These are phyloP conservation scores for Ceratocystiopsis sp. DNA, from an alignment of 2,329 filamentous ascomycete genomes.

Conservation along the genomic window DNA sequence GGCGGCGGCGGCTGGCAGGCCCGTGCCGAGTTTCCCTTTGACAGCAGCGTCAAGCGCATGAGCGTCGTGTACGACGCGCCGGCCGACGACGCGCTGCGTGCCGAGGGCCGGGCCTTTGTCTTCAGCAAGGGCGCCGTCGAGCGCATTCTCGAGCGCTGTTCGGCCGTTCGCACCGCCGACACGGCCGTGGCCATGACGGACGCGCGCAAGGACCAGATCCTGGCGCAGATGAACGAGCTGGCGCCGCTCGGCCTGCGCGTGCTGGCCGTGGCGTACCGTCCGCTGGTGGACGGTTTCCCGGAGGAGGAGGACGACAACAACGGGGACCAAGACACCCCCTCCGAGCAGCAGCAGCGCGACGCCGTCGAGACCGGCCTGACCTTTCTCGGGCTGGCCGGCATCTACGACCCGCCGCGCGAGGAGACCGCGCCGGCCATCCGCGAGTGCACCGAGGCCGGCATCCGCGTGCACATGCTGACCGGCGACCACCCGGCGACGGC, in stretches of 20 bases:
- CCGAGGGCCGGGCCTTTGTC: slow-evolving; percentile 25
- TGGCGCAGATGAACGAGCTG: slow-evolving; percentile 38
- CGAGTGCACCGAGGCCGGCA: slow-evolving; percentile 55
- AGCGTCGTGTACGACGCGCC: slow-evolving; percentile 51
- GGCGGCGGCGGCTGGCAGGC: slow-evolving; percentile 41
- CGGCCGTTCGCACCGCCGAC: slow-evolving; percentile 25
- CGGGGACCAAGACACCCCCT: slow-evolving; percentile 1
- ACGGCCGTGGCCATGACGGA: slow-evolving; percentile 27
- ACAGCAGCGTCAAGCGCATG: slow-evolving; percentile 65
- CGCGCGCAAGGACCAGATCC: slow-evolving; percentile 30
- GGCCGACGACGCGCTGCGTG: slow-evolving; percentile 13
- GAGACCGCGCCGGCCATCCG: slow-evolving; percentile 60
- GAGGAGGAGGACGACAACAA: slow-evolving; percentile 10
- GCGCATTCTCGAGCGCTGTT: slow-evolving; percentile 39
- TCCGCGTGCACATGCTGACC: slow-evolving; percentile 70
- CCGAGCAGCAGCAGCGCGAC: slow-evolving; percentile 28
- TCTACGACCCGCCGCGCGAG: slow-evolving; percentile 71
- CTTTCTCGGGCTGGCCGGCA: slow-evolving; percentile 67
- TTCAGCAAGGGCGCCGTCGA: slow-evolving; percentile 49
- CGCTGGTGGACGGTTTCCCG: slow-evolving; percentile 17
- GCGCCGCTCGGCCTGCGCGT: slow-evolving; percentile 55
- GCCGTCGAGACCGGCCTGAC: slow-evolving; percentile 50
- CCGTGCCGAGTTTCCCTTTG: slow-evolving; percentile 59
- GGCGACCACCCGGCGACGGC: slow-evolving; percentile 69
- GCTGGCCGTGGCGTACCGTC: slow-evolving; percentile 51